Evolutionary conservation across 768 basidiomycete species (phyloP).

Genomic region (Lactarius hengduanensis): DNA sequence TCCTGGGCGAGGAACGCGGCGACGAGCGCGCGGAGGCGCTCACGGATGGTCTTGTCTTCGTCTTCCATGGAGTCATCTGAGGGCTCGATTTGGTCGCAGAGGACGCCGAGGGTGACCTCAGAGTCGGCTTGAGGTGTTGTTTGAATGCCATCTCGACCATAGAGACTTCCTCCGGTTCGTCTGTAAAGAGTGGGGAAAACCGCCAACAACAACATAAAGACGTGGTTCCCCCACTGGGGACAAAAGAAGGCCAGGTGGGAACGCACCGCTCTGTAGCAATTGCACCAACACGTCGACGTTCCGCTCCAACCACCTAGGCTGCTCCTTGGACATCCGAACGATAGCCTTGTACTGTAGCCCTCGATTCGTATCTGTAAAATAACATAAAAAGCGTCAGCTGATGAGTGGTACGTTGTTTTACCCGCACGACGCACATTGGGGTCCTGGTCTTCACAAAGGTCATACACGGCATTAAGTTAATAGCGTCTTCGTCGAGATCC

Average conservation of each 20-base stretch:
- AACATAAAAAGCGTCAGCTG: background rate
- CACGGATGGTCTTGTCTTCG: constrained; percentile 57
- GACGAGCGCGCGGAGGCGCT: constrained; percentile 57
- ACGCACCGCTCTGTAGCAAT: constrained; percentile 68
- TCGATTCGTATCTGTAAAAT: constrained; percentile 58
- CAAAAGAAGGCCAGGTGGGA: background rate
- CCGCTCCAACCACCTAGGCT: constrained; percentile 60
- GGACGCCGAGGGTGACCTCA: constrained; percentile 56
- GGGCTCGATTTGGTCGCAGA: constrained; percentile 65
- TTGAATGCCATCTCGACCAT: constrained; percentile 59
- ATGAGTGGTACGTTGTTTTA: background rate
- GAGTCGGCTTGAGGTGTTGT: constrained; percentile 63
- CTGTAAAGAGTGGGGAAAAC: constrained; percentile 29
- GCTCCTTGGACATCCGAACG: constrained; percentile 46
- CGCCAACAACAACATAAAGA: background rate
- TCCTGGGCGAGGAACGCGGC: constrained; percentile 56
- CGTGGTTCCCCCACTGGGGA: background rate
- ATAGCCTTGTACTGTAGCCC: constrained; percentile 57
- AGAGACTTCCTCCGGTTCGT: constrained; percentile 62
- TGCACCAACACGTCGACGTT: constrained; percentile 76
- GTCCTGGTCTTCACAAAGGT: constrained; percentile 70
- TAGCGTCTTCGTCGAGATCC: constrained; percentile 70
- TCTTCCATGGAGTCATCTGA: constrained; percentile 52
- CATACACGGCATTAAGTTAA: constrained; percentile 77
- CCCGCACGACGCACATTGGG: constrained; percentile 41